Percentiles rank a stretch among this genome's conserved stretches.
Evolutionary conservation across 176 grass and related monocot species (phyloP).

Genomic region (Rhynchospora tenuis): DNA sequence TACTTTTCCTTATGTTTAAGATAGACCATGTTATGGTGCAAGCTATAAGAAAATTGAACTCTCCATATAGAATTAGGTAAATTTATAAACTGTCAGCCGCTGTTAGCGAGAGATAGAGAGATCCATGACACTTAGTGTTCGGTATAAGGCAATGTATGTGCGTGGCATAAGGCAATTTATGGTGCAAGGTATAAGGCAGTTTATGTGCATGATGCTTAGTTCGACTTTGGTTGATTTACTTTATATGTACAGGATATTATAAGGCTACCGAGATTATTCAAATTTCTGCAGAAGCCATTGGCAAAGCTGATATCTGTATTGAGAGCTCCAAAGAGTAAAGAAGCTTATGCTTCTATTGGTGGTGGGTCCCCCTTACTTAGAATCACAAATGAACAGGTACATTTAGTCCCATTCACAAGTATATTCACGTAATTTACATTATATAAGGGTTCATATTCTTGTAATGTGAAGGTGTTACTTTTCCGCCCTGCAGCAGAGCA

Average conservation of each 20-base stretch:
- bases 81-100: neutral
- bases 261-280: constrained; percentile 78
- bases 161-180: too few relatives aligned
- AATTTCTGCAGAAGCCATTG: constrained; percentile 92
- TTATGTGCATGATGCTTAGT: neutral
- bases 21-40: neutral
- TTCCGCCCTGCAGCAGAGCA: neutral
- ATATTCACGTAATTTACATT: neutral
- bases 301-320: constrained; percentile 84
- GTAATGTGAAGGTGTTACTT: neutral
- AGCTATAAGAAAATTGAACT: neutral
- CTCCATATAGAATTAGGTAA: neutral
- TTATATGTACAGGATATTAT: constrained; percentile 72
- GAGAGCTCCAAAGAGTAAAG: constrained; percentile 97
- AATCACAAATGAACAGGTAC: constrained; percentile 98
- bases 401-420: neutral
- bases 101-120: neutral
- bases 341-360: constrained; percentile 93
- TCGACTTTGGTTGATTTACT: constrained; percentile 12
- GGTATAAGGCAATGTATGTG: too few relatives aligned
- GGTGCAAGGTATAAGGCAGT: too few relatives aligned
- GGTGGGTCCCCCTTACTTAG: constrained; percentile 87
- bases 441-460: neutral
- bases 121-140: too few relatives aligned
- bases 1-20: neutral